Base-by-base conservation (phyloP, 1,284 basidiomycete species). In the Naganishia cerealis region DNA sequence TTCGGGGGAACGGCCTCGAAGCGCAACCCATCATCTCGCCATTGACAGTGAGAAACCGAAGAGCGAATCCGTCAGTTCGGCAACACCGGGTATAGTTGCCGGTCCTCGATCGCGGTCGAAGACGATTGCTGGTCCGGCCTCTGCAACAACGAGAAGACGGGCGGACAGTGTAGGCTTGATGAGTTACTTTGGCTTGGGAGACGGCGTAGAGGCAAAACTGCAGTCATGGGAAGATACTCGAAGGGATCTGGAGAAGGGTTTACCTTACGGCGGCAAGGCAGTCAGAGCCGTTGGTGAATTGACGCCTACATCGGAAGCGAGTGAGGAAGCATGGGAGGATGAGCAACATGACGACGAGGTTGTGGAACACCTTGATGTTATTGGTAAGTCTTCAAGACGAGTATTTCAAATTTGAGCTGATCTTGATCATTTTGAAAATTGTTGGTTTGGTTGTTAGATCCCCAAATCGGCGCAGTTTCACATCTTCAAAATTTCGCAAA, bases 401-500 rank as follows among this genome's bases (percentile, higher is more conserved):
- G 29, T 6, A 33, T 33, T 33, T 3, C 6, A 33, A 2, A 13
- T 6, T 42, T 36, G 62, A 10, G 26, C 39, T 6, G n/a, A 38
- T 33, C 24, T n/a, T 13, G 3, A 42, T 16, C 4, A 43, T 21
- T 7, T n/a, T 16, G 16, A 7, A 18, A 46, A 24, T n/a, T 1
- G n/a, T 50, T 8, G 9, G 46, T 9, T 24, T n/a, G n/a, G 43
- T 15, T 3, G n/a, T 18, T 46, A 68, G 67, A 68, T 52, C 67
- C 67, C 36, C 12, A 57, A 26, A 61, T 68, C 29, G 33, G 53
- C 21, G 54, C 65, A 76, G 79, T 81, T 15, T 78, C 78, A 65
- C 74, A 78, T 53, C 71, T 81, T 6, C 80, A 81, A 70, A 79
- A 81, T 65, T 73, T 78, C 42, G 77, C 78, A 9, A 81, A 81